Conservation (phyloP, 1,284 basidiomycete genomes). For the Trametes sp. region DNA sequence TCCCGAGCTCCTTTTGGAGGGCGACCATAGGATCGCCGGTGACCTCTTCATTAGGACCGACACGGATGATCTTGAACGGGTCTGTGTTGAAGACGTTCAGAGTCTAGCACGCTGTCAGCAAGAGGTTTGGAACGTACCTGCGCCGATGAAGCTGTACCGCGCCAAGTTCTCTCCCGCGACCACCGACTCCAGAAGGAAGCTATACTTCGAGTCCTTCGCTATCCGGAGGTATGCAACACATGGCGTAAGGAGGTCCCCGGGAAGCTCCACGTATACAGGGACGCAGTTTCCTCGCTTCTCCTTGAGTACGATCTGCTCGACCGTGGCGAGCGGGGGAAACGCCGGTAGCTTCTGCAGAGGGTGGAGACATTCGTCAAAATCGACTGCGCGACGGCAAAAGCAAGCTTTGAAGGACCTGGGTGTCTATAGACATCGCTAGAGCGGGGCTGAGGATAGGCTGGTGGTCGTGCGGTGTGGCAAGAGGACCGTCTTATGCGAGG, state of each 20-base stretch:
- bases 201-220: slow-evolving; percentile 91
- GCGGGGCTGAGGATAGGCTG: not conserved
- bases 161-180: slow-evolving; percentile 91
- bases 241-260: slow-evolving; percentile 96
- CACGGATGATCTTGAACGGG: slow-evolving; percentile 91
- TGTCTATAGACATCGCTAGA: slow-evolving; percentile 32
- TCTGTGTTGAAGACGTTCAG: slow-evolving; percentile 55
- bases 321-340: slow-evolving; percentile 69
- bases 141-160: slow-evolving; percentile 95
- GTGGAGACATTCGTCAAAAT: slow-evolving; percentile 18
- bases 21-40: slow-evolving; percentile 88
- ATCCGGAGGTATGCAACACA: slow-evolving; percentile 96
- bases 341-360: slow-evolving; percentile 64
- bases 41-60: slow-evolving; percentile 85
- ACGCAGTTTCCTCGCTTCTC: slow-evolving; percentile 91
- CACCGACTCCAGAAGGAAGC: slow-evolving; percentile 93
- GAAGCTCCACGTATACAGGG: slow-evolving; percentile 91
- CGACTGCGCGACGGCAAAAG: not conserved
- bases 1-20: slow-evolving; percentile 87
- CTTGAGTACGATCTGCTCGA: slow-evolving; percentile 77
- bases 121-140: slow-evolving; percentile 64
- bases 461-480: not conserved
- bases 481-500: slow-evolving; percentile 2
- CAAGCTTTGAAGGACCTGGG: slow-evolving; percentile 51
- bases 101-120: not conserved